Evolutionary conservation across 1,139 yeast species (phyloP).

Genomic region (Saccharomyces hybrid): DNA sequence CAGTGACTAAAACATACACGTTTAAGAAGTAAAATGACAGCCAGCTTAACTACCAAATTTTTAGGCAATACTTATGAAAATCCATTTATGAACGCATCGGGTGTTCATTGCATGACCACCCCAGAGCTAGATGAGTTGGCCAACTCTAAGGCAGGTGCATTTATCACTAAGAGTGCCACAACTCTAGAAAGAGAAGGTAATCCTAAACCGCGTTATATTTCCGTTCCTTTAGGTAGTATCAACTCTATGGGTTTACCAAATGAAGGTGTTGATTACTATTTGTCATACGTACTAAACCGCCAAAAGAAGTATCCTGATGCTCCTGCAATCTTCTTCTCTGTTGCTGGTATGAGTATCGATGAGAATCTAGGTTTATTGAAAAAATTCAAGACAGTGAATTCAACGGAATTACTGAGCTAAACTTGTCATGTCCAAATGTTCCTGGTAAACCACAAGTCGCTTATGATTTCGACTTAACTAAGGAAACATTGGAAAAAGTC

Average conservation of each 20-base stretch:
- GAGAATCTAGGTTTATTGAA: slow-evolving; percentile 21
- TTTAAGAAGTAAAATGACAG: slow-evolving; percentile 7
- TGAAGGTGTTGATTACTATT: slow-evolving; percentile 24
- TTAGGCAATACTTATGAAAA: slow-evolving; percentile 16
- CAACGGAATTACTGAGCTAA: slow-evolving; percentile 24
- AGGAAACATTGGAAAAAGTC: slow-evolving; percentile 42
- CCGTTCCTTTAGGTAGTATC: slow-evolving; percentile 28
- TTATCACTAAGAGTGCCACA: slow-evolving; percentile 27
- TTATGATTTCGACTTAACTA: slow-evolving; percentile 46
- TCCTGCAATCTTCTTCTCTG: slow-evolving; percentile 23
- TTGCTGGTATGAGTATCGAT: slow-evolving; percentile 28
- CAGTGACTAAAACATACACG: background rate
- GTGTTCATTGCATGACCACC: slow-evolving; percentile 27
- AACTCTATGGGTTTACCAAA: slow-evolving; percentile 30
- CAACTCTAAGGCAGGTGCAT: slow-evolving; percentile 23
- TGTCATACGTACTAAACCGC: slow-evolving; percentile 20
- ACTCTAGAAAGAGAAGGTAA: slow-evolving; percentile 24
- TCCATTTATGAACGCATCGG: slow-evolving; percentile 30
- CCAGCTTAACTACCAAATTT: slow-evolving; percentile 18
- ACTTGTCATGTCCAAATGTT: slow-evolving; percentile 28
- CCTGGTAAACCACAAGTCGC: slow-evolving; percentile 47
- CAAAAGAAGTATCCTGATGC: slow-evolving; percentile 14
- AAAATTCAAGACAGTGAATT: slow-evolving; percentile 22
- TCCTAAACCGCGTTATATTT: slow-evolving; percentile 26
- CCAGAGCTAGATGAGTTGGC: slow-evolving; percentile 22